These are phyloP conservation scores for Epichloe gansuensis DNA, from an alignment of 2,329 filamentous ascomycete species.

Conservation along the genomic window DNA sequence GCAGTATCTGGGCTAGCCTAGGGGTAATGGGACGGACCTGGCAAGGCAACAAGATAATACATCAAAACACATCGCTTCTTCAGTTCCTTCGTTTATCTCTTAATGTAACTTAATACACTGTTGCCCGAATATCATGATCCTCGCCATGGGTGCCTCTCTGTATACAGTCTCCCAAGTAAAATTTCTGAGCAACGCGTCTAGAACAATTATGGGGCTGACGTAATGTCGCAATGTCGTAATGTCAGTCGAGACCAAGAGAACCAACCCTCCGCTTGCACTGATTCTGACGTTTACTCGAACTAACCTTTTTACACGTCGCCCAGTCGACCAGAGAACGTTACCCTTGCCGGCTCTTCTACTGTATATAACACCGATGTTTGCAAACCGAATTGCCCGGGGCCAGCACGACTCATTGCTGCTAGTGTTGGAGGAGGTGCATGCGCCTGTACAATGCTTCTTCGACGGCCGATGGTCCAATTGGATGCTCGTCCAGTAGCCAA, in stretches of 20 bases:
- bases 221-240: neutral
- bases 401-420: conserved; percentile 12
- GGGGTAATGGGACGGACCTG: conserved; percentile 28
- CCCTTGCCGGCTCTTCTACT: neutral
- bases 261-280: neutral
- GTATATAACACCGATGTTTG: neutral
- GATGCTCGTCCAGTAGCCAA: conserved; percentile 14
- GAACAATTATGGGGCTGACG: neutral
- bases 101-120: neutral
- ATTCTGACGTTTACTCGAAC: too few species aligned
- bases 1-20: conserved; percentile 54
- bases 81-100: too few species aligned
- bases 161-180: too few species aligned
- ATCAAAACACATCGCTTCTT: too few species aligned
- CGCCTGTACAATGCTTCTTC: conserved; percentile 13
- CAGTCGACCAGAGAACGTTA: neutral
- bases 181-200: neutral
- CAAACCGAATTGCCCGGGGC: neutral
- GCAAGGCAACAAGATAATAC: conserved; percentile 21
- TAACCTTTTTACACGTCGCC: too few species aligned
- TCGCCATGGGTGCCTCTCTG: too few species aligned
- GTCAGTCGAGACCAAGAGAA: too few species aligned
- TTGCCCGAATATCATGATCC: too few species aligned
- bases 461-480: conserved; percentile 16
- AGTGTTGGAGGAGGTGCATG: conserved; percentile 18